phyloP scores from a whole-genome alignment of 176 grass and related monocot genomes.

The Oryza officinalis region DNA sequence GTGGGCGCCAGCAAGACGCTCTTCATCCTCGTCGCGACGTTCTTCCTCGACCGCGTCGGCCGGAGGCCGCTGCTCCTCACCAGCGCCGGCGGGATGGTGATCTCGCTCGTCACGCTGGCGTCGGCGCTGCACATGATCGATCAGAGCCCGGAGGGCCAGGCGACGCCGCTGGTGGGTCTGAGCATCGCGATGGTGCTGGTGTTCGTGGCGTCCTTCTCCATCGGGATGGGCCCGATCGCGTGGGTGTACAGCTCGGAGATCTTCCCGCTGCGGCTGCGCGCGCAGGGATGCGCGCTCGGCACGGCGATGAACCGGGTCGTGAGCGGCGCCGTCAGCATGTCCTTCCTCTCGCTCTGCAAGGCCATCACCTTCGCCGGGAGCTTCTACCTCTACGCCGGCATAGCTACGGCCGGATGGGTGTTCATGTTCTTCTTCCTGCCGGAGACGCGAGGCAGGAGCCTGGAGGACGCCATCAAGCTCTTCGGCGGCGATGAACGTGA shows the following conservation, averaged over 20 bases:
- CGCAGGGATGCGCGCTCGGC: constrained; percentile 68
- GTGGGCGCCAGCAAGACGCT: constrained; percentile 76
- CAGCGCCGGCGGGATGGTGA: constrained; percentile 73
- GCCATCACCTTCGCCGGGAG: constrained; percentile 65
- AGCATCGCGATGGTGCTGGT: constrained; percentile 57
- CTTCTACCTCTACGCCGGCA: constrained; percentile 76
- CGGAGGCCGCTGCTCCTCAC: constrained; percentile 74
- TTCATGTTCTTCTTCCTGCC: constrained; percentile 79
- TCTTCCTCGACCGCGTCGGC: constrained; percentile 74
- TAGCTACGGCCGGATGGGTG: constrained; percentile 61
- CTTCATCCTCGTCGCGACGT: constrained; percentile 72
- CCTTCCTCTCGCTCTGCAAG: constrained; percentile 74
- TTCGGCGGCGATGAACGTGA: constrained; percentile 44
- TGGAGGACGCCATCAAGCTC: constrained; percentile 74
- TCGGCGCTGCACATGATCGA: constrained; percentile 49
- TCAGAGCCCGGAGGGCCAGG: background rate
- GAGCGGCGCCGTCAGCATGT: constrained; percentile 71
- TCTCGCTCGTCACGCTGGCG: constrained; percentile 55
- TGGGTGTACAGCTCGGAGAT: constrained; percentile 97
- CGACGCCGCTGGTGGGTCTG: constrained; percentile 36
- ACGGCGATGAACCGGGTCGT: constrained; percentile 68
- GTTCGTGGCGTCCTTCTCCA: constrained; percentile 72
- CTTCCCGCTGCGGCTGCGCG: constrained; percentile 70
- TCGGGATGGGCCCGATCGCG: constrained; percentile 72
- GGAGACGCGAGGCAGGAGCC: constrained; percentile 64